Base-by-base conservation (phyloP, 768 basidiomycete genomes). In the Glaciozyma antarctica region DNA sequence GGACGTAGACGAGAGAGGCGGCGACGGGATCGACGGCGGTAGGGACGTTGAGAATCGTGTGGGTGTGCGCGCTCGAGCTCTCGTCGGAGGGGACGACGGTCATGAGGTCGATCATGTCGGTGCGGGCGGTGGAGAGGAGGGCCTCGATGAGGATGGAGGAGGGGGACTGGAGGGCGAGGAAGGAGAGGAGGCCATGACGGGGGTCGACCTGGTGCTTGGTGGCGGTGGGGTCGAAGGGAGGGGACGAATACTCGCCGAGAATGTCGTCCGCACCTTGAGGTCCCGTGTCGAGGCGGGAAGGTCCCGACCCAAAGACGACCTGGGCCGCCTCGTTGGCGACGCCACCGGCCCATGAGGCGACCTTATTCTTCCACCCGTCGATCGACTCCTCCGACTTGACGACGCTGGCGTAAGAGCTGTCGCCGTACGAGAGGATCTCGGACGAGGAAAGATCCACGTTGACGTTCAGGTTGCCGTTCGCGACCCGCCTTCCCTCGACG, bases 391-490 rank as follows among this genome's bases (percentile, higher is more conserved):
- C 32, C 38, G n/a, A n/a, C 38, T 30, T 45, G 19, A 32, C 55
- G 52, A 49, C 66, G 49, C 43, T 26, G 60, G 63, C 41, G 1
- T 64, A 60, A 22, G 81, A 86, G 69, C 90, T 92, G 75, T 86
- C 87, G 53, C 92, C 92, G 72, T 86, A 90, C 1, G 90, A 92
- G 55, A 97, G 74, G 24, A 98, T 82, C 71, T 82, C 78, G 52
- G 90, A 91, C 61, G 88, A 82, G 77, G 86, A 86, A 77, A 97
- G 80, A 79, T 97, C 95, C 74, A 99, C 78, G 76, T 97, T 97
- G 79, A 95, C 83, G 77, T 95, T 87, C 34, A 88, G 89, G 73
- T 95, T 90, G 16, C 82, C 81, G 21, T 73, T 67, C 43, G 68
- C 64, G 60, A 99, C 90, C 74, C 94, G 89, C 53, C 94, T 79